Base-by-base conservation (phyloP, 768 basidiomycete species). In the Mycena latifolia region DNA sequence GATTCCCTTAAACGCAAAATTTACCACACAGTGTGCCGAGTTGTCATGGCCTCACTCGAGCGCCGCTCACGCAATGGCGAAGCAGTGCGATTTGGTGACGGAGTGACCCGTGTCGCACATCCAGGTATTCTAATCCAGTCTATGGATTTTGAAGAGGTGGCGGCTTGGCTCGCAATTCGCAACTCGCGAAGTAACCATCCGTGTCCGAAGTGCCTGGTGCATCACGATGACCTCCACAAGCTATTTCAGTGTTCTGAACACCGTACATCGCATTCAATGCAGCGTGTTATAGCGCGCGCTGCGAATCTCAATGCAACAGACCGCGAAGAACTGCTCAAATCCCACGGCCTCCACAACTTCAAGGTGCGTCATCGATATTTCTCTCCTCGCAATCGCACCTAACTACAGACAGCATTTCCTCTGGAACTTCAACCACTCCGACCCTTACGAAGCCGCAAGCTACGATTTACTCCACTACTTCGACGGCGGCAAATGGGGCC, bases 151-250 rank as follows among this genome's bases (percentile, higher is more conserved):
- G 71, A 73, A 45, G 71, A 73, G 54, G 46, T 68, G 7, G 47
- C 41, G 3, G 35, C 46, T 48, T 52, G 46, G 29, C 50, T 48
- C 41, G 55, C 51, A 9, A 50, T 51, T 33, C 54, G 55, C 31
- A 59, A 58, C 39, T 56, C 65, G 33, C 47, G 28, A 9, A 50
- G 55, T 6, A 57, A 67, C 39, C 56, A 72, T 55, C 72, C 72
- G 20, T 73, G 72, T 48, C 67, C 68, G 6, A 51, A 60, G 7
- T 73, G 72, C 41, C 69, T 72, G 5, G 57, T 73, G 18, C 68
- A 69, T 37, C 25, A 64, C 15, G 43, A 61, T 17, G 59, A 69
- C 27, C 69, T 67, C 11, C 53, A 73, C 56, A 54, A 45, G 14
- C 17, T 61, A 11, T 54, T 35, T 22, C 9, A 61, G 31, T 41